Base-by-base conservation (phyloP, 768 basidiomycete species). In the Daedaleopsis nitida region DNA sequence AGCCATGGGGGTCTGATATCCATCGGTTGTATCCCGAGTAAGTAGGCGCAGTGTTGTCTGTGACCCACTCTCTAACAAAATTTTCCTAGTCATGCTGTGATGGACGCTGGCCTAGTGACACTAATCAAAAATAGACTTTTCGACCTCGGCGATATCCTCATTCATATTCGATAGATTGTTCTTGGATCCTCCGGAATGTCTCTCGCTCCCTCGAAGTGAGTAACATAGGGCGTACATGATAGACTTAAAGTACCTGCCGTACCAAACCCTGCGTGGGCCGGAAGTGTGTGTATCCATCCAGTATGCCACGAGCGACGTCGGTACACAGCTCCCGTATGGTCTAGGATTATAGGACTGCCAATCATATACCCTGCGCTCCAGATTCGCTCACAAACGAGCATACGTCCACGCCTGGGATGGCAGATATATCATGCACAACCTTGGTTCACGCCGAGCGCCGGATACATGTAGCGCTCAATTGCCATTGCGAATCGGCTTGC, bases 21-120 rank as follows among this genome's bases (percentile, higher is more conserved):
- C 56, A 63, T 68, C 49, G 67, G 65, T 48, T 69, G 69, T 54
- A 43, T 59, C 34, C 62, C 67, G 14, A 67, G 68, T 59, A 60
- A 47, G 44, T 24, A 21, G 59, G 21, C 44, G 55, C 44, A 34
- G 45, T 21, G 51, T 12, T 47, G 10, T 24, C 23, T 21, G 23
- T 5, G 19, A 21, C 5, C 17, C 17, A 6, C 13, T 14, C 1
- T 23, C 47, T 49, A 21, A 49, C 47, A 12, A 5, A 14, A 1
- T 1, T 23, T 11, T 49, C 44, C 23, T 47, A 49, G 47, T 49
- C 47, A 23, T 49, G 21, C 23, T 49, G 21, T 49, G 21, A 49
- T 49, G 10, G 23, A 11, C 39, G 11, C 11, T 17, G 39, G 39
- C 17, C 39, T 24, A 13, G n/a, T n/a, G n/a, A n/a, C 23, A 9